Evolutionary conservation across 345 rosid species (phyloP).

Genomic region (Eucalyptus albens): DNA sequence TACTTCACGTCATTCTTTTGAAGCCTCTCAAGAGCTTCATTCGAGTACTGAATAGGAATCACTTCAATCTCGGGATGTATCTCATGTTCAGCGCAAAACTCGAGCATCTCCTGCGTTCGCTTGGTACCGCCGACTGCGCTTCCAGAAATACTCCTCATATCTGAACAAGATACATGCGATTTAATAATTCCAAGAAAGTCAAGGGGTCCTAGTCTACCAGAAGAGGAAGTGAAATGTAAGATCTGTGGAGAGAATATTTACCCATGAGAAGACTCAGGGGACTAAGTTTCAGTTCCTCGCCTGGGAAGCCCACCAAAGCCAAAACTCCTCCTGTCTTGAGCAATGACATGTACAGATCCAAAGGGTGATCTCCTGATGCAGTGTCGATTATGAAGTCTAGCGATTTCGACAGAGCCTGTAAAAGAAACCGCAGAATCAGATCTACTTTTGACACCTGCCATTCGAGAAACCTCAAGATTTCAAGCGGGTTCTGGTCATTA

Average conservation of each 20-base stretch:
- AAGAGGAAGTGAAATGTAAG: neutral
- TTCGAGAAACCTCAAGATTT: neutral
- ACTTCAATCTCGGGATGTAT: constrained; percentile 12
- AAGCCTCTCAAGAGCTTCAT: constrained; percentile 25
- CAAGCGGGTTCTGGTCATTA: neutral
- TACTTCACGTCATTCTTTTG: constrained; percentile 19
- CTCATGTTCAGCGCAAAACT: constrained; percentile 14
- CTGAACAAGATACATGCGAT: neutral
- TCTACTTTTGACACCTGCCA: neutral
- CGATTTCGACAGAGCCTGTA: constrained; percentile 46
- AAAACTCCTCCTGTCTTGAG: constrained; percentile 17
- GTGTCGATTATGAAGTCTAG: constrained; percentile 69
- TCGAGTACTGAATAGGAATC: constrained; percentile 12
- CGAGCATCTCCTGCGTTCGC: constrained; percentile 22
- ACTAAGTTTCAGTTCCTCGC: constrained; percentile 9
- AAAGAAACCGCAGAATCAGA: neutral
- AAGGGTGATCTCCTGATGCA: constrained; percentile 75
- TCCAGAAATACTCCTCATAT: constrained; percentile 10
- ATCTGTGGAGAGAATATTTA: neutral
- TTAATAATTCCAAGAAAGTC: neutral
- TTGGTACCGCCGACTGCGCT: constrained; percentile 11
- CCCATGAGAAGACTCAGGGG: constrained; percentile 12
- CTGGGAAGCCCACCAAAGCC: constrained; percentile 16
- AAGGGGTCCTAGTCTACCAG: neutral
- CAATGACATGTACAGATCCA: constrained; percentile 63